Conservation (phyloP, 805 yeast species). For the Candida endomychidarum region DNA sequence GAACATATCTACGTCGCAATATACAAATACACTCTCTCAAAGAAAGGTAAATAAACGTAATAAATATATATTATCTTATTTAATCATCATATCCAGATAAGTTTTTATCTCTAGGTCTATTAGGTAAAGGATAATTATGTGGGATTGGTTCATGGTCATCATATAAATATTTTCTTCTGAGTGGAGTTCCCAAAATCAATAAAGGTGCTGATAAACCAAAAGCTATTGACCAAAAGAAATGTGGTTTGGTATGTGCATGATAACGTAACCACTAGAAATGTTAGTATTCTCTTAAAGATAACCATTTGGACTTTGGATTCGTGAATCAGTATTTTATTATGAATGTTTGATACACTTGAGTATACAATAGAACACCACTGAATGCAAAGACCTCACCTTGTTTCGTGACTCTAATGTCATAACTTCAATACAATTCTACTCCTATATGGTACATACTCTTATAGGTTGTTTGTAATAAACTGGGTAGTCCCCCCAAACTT, state of each 20-base stretch:
- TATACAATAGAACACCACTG: too few species aligned
- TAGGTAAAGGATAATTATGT: constrained; percentile 55
- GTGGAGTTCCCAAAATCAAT: constrained; percentile 59
- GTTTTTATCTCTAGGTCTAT: constrained; percentile 48
- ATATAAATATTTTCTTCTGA: constrained; percentile 68
- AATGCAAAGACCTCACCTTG: too few species aligned
- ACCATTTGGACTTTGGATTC: not conserved
- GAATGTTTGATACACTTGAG: too few species aligned
- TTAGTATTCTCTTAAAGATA: constrained; percentile 18
- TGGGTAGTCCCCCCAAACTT: constrained; percentile 53
- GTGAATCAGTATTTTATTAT: too few species aligned
- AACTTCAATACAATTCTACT: too few species aligned
- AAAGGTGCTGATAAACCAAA: constrained; percentile 70
- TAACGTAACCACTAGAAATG: constrained; percentile 64
- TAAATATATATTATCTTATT: constrained; percentile 7
- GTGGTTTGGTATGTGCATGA: constrained; percentile 75
- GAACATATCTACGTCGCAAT: too few species aligned
- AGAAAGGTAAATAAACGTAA: not conserved
- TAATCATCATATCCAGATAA: constrained; percentile 58
- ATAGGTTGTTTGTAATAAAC: constrained; percentile 60
- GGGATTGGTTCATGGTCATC: constrained; percentile 69
- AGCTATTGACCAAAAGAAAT: constrained; percentile 61
- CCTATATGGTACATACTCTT: constrained; percentile 52
- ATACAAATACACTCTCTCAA: too few species aligned
- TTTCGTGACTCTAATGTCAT: too few species aligned